Conservation (phyloP, 2,329 filamentous ascomycete genomes). For the Pseudofabraea citricarpa region DNA sequence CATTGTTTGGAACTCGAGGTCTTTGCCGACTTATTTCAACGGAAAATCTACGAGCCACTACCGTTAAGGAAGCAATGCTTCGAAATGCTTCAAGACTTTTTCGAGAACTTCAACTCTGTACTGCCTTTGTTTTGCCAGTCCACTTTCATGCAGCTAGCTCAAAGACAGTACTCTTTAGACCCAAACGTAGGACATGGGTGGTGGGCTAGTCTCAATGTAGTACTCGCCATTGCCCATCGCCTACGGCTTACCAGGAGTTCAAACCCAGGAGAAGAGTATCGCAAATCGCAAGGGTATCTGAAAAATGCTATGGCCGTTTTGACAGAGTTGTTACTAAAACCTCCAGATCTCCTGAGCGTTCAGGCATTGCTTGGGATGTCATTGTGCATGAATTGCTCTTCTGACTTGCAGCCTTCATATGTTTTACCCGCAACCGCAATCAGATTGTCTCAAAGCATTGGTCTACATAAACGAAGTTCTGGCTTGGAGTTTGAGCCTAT, state of each 20-base stretch:
- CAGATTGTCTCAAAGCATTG: conserved; percentile 86
- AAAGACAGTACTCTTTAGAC: conserved; percentile 86
- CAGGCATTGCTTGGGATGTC: conserved; percentile 92
- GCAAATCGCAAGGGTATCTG: conserved; percentile 90
- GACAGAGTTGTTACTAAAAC: conserved; percentile 89
- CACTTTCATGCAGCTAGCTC: conserved; percentile 96
- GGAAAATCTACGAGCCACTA: conserved; percentile 76
- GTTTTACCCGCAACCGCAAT: conserved; percentile 89
- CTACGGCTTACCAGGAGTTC: conserved; percentile 94
- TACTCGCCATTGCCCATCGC: conserved; percentile 86
- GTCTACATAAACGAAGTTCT: conserved; percentile 87
- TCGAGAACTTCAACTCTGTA: conserved; percentile 99
- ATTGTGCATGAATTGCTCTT: conserved; percentile 90
- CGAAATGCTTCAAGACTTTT: conserved; percentile 87
- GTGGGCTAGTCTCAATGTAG: conserved; percentile 97
- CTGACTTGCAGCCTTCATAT: conserved; percentile 92
- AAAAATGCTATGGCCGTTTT: conserved; percentile 96
- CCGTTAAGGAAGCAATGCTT: conserved; percentile 84
- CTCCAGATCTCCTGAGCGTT: conserved; percentile 90
- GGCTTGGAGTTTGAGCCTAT: conserved; percentile 91
- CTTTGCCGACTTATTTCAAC: conserved; percentile 85
- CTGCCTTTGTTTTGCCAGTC: conserved; percentile 96
- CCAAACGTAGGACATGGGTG: conserved; percentile 94
- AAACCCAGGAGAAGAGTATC: conserved; percentile 83
- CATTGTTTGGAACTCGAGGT: conserved; percentile 98